phyloP scores from a whole-genome alignment of 495 filamentous ascomycete species.

The Neurospora discreta region DNA sequence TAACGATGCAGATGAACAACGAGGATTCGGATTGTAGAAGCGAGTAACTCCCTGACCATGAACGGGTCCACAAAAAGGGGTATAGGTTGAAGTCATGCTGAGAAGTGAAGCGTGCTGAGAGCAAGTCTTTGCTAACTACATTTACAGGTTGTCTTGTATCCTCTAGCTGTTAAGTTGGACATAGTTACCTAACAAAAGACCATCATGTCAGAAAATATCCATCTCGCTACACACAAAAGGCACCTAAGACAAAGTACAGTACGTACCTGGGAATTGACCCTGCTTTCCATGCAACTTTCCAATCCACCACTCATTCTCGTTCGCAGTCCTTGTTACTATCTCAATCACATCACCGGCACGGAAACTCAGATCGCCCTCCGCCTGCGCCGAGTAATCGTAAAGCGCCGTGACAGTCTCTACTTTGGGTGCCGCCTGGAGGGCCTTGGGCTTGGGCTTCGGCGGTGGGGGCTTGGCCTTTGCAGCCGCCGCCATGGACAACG shows the following conservation, averaged over 20 bases:
- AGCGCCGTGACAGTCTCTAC: conserved; percentile 70
- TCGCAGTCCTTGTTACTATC: conserved; percentile 65
- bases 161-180: conserved; percentile 25
- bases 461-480: conserved; percentile 82
- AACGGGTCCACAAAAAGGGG: not conserved
- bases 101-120: not conserved
- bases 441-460: conserved; percentile 76
- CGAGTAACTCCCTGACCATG: not conserved
- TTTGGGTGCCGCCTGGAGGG: conserved; percentile 50
- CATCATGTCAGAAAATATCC: not conserved
- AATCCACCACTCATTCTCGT: conserved; percentile 96
- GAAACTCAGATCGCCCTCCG: conserved; percentile 90
- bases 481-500: conserved; percentile 53
- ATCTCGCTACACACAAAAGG: conserved; percentile 5
- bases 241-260: conserved; percentile 1
- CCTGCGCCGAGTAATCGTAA: conserved; percentile 95
- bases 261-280: conserved; percentile 91
- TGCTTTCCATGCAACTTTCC: conserved; percentile 64
- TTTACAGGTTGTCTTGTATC: not conserved
- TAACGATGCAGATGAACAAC: not conserved
- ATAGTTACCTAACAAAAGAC: conserved; percentile 29
- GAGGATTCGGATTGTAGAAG: not conserved
- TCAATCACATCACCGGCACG: conserved; percentile 84
- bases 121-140: not conserved
- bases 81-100: not conserved